These are phyloP conservation scores for Epichloe glyceriae DNA, from an alignment of 2,329 filamentous ascomycete genomes.

Conservation along the genomic window DNA sequence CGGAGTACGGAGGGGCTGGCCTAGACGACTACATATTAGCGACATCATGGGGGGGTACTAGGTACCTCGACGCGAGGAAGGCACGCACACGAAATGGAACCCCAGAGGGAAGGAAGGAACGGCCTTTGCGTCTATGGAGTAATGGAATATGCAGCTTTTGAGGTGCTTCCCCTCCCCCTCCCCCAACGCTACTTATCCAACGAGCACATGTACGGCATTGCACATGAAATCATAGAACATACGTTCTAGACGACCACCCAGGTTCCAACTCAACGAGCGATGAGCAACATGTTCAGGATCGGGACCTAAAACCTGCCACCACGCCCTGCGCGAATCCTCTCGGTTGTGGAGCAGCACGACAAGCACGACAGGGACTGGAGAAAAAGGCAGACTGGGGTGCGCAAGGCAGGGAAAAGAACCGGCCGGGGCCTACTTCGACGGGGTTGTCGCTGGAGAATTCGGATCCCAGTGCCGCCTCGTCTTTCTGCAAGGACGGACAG, in stretches of 20 bases:
- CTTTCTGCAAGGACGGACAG: neutral
- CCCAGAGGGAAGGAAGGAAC: constrained; percentile 1
- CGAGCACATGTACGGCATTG: neutral
- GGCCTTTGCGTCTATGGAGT: neutral
- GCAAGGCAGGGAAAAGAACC: neutral
- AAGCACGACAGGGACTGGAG: neutral
- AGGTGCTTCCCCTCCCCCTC: neutral
- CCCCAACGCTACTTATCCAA: too few species aligned
- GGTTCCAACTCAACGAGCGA: neutral
- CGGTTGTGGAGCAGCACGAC: neutral
- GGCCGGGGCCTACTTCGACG: neutral
- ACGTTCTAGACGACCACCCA: neutral
- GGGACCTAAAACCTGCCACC: neutral
- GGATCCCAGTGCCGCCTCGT: neutral
- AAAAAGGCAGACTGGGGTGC: neutral
- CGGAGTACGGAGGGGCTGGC: neutral
- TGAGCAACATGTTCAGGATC: too few species aligned
- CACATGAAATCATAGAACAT: neutral
- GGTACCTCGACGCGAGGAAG: neutral
- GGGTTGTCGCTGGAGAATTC: neutral
- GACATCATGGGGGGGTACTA: neutral
- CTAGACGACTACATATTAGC: neutral
- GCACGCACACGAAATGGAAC: neutral
- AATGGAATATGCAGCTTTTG: neutral
- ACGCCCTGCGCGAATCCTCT: neutral